These are phyloP conservation scores for Cladosporium sp. DNA, from an alignment of 2,329 filamentous ascomycete species.

Conservation along the genomic window DNA sequence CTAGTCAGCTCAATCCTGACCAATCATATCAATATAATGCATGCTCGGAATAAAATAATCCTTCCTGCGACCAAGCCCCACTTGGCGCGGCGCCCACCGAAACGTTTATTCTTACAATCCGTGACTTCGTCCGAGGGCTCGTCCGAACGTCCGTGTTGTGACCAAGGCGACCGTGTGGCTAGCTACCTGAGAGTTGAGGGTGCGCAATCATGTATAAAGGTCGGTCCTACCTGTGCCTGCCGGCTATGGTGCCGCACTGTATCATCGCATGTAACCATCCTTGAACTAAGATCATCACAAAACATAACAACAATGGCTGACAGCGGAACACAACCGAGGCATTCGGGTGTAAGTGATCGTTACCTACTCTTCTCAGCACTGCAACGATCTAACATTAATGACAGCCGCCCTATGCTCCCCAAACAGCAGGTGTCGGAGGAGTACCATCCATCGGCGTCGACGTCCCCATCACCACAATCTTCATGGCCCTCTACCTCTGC, in stretches of 20 bases:
- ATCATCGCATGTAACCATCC: too few species aligned
- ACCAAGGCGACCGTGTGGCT: too few species aligned
- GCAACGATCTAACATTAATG: neutral
- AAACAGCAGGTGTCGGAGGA: constrained; percentile 34
- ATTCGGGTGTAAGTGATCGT: constrained; percentile 16
- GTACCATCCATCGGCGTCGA: constrained; percentile 33
- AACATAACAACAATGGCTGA: neutral
- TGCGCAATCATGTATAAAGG: too few species aligned
- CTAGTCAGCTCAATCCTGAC: too few species aligned
- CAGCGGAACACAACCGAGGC: neutral
- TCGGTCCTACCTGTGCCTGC: too few species aligned
- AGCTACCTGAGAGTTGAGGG: too few species aligned
- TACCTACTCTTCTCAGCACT: too few species aligned
- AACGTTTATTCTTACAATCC: neutral
- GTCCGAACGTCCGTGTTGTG: neutral
- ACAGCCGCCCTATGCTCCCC: constrained; percentile 26
- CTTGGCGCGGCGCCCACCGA: neutral
- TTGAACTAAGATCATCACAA: too few species aligned
- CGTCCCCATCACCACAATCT: constrained; percentile 37
- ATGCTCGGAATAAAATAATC: too few species aligned
- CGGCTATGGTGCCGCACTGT: too few species aligned
- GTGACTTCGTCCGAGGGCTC: neutral
- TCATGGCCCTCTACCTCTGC: constrained; percentile 38
- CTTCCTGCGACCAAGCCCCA: neutral
- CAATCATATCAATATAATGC: too few species aligned